These are phyloP conservation scores for Suillus plorans DNA, from an alignment of 768 basidiomycete genomes.

Conservation along the genomic window DNA sequence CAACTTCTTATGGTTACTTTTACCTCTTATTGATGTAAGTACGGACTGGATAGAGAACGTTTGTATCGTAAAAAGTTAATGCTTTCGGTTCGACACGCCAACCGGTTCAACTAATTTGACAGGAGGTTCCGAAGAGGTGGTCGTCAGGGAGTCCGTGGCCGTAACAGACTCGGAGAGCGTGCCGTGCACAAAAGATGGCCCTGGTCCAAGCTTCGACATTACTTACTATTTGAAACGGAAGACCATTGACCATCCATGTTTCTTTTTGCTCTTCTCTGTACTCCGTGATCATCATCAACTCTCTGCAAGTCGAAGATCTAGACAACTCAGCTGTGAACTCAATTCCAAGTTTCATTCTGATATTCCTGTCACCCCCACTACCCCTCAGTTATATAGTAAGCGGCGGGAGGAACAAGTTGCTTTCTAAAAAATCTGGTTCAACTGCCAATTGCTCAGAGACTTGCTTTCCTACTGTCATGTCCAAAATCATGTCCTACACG, in stretches of 20 bases:
- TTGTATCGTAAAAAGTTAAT: not conserved
- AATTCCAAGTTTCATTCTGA: constrained; percentile 3
- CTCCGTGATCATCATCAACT: not conserved
- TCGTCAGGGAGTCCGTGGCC: constrained; percentile 8
- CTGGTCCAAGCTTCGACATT: not conserved
- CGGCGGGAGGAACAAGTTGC: not conserved
- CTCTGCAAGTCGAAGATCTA: not conserved
- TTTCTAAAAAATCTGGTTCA: not conserved
- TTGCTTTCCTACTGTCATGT: not conserved
- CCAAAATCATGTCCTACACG: not conserved
- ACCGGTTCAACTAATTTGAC: not conserved
- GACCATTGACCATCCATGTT: not conserved
- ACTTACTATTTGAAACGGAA: not conserved
- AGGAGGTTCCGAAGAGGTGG: constrained; percentile 7
- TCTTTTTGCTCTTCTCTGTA: not conserved
- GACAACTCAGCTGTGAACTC: not conserved
- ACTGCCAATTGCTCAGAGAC: not conserved
- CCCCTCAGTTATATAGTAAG: not conserved
- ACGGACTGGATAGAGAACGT: not conserved
- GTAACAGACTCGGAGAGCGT: not conserved
- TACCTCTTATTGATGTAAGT: not conserved
- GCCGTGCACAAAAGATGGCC: constrained; percentile 1
- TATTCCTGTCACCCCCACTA: not conserved
- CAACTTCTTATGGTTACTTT: not conserved
- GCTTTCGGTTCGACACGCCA: constrained; percentile 3